Percentiles rank a stretch among this genome's conserved stretches.
Conservation (phyloP, 169 alveolate genomes). For the Plasmodium reichenowi region DNA sequence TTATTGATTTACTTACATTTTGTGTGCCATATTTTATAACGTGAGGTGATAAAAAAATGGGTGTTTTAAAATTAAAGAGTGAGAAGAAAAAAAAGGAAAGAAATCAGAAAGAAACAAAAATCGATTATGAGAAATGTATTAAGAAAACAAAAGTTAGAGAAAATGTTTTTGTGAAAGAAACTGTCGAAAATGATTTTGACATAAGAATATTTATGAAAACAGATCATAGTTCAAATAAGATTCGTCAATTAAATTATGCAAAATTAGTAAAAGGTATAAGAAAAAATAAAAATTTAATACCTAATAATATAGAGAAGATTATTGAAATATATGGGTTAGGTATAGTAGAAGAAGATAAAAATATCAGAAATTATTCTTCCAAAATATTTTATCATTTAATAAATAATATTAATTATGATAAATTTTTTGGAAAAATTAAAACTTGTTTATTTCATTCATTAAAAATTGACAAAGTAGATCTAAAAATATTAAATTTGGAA, state of each 20-base stretch:
- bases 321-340: slow-evolving; percentile 64
- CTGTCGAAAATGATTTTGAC: slow-evolving; percentile 40
- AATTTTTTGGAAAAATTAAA: slow-evolving; percentile 39
- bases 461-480: slow-evolving; percentile 16
- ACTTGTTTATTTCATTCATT: slow-evolving; percentile 64
- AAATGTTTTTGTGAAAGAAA: slow-evolving; percentile 19
- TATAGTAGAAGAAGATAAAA: slow-evolving; percentile 56
- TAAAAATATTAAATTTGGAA: slow-evolving; percentile 47
- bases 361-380: slow-evolving; percentile 59
- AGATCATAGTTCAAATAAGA: slow-evolving; percentile 62
- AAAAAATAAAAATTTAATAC: slow-evolving; percentile 43
- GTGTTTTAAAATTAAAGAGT: slow-evolving; percentile 51
- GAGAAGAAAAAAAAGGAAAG: slow-evolving; percentile 64
- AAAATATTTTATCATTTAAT: slow-evolving; percentile 65
- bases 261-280: slow-evolving; percentile 47
- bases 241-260: slow-evolving; percentile 67
- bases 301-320: slow-evolving; percentile 46
- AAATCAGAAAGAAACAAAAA: slow-evolving; percentile 35
- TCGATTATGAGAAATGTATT: slow-evolving; percentile 50
- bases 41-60: slow-evolving; percentile 23
- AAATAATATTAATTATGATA: slow-evolving; percentile 53
- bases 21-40: neutral
- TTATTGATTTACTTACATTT: neutral
- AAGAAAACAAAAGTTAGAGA: slow-evolving; percentile 52
- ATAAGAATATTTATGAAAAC: slow-evolving; percentile 62